phyloP scores from a whole-genome alignment of 768 basidiomycete species.

The Sporobolomyces pararoseus region DNA sequence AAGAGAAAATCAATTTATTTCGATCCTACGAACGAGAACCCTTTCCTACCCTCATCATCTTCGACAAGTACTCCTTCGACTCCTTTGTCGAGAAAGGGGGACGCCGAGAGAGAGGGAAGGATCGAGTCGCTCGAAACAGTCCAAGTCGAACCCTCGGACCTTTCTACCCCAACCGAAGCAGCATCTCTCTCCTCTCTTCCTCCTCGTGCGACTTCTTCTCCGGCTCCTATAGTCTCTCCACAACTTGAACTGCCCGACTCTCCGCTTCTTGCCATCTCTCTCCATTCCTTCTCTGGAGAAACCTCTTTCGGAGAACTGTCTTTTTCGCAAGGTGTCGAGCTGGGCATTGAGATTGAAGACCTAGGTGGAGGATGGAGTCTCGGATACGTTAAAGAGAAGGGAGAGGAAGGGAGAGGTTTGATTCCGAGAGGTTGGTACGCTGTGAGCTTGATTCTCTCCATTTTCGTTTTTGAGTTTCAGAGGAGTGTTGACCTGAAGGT shows the following conservation, averaged over 20 bases:
- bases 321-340: not conserved
- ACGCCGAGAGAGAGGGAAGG: not conserved
- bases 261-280: constrained; percentile 17
- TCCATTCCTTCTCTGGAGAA: constrained; percentile 33
- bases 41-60: constrained; percentile 7
- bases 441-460: constrained; percentile 4
- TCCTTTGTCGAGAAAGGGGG: too few relatives aligned
- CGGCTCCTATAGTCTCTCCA: not conserved
- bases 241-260: constrained; percentile 8
- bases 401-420: constrained; percentile 31
- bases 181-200: not conserved
- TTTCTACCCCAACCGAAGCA: too few relatives aligned
- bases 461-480: too few relatives aligned
- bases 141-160: too few relatives aligned
- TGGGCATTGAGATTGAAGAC: constrained; percentile 34
- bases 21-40: constrained; percentile 17
- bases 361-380: constrained; percentile 39
- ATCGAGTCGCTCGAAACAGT: not conserved
- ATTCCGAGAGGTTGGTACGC: constrained; percentile 38
- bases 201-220: not conserved
- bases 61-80: too few relatives aligned
- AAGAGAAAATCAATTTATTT: constrained; percentile 22
- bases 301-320: constrained; percentile 30
- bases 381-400: constrained; percentile 12
- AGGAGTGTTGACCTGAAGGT: too few relatives aligned